Evolutionary conservation across 2,329 filamentous ascomycete species (phyloP).

Genomic region (Ambrosiella beaveri): DNA sequence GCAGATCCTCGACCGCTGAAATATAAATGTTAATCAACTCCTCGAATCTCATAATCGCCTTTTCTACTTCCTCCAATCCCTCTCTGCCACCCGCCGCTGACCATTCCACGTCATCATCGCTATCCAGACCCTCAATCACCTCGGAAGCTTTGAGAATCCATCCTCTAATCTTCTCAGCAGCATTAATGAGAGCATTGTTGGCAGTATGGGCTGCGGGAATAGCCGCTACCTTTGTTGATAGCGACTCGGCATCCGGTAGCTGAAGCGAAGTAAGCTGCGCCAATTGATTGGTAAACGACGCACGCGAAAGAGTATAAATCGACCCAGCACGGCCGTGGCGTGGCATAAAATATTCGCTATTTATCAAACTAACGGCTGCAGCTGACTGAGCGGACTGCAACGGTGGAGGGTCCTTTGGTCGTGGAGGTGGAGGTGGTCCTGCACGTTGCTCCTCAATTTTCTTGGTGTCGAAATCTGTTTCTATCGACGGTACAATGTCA

Average conservation of each 20-base stretch:
- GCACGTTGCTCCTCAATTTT: background rate
- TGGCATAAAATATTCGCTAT: constrained; percentile 42
- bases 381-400: constrained; percentile 15
- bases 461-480: too few relatives aligned
- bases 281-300: constrained; percentile 84
- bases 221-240: constrained; percentile 67
- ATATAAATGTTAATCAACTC: constrained; percentile 84
- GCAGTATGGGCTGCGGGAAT: constrained; percentile 77
- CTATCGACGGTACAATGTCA: constrained; percentile 21
- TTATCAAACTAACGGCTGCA: background rate
- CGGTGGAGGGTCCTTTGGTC: constrained; percentile 35
- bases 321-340: constrained; percentile 58
- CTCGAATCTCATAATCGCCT: constrained; percentile 69
- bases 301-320: constrained; percentile 82
- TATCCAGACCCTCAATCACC: constrained; percentile 74
- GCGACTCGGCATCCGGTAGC: constrained; percentile 66
- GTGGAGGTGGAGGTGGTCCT: constrained; percentile 5
- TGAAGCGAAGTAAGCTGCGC: constrained; percentile 81
- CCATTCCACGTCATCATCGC: constrained; percentile 97
- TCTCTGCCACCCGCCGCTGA: constrained; percentile 73
- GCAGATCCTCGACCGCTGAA: constrained; percentile 79
- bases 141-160: constrained; percentile 91
- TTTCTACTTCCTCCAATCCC: constrained; percentile 55
- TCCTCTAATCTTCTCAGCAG: constrained; percentile 77
- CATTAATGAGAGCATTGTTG: constrained; percentile 63